Conservation (phyloP, 2,329 filamentous ascomycete species). For the Fusarium fujikuroi region DNA sequence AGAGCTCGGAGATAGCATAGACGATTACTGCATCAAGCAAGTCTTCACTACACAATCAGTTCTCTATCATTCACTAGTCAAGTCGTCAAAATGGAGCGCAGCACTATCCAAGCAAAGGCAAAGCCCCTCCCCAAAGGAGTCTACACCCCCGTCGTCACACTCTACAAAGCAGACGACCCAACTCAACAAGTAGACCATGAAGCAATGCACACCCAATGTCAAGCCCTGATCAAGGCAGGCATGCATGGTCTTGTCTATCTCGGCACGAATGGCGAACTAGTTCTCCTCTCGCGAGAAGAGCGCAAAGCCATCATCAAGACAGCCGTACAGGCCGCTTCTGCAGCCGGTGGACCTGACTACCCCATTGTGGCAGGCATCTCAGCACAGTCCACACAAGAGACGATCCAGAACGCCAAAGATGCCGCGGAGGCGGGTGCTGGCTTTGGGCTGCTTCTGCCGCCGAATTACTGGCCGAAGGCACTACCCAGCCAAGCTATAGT, state of each 20-base stretch:
- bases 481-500: constrained; percentile 62
- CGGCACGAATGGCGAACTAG: constrained; percentile 60
- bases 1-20: constrained; percentile 13
- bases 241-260: constrained; percentile 59
- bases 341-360: constrained; percentile 49
- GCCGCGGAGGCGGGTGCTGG: constrained; percentile 75
- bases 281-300: constrained; percentile 54
- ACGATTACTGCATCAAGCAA: background rate
- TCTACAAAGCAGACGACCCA: constrained; percentile 54
- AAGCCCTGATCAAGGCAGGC: constrained; percentile 54
- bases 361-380: constrained; percentile 59
- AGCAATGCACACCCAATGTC: constrained; percentile 57
- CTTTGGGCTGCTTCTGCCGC: constrained; percentile 78
- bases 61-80: background rate
- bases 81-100: constrained; percentile 41
- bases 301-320: constrained; percentile 54
- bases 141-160: constrained; percentile 59
- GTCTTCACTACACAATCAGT: background rate
- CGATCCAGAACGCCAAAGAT: constrained; percentile 73
- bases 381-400: constrained; percentile 65
- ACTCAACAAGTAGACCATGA: constrained; percentile 56
- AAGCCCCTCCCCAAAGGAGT: constrained; percentile 55
- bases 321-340: constrained; percentile 51
- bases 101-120: constrained; percentile 49
- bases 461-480: constrained; percentile 74